phyloP scores from a whole-genome alignment of 192 early-diverging fungal genomes.

The Spinellus fusiger region DNA sequence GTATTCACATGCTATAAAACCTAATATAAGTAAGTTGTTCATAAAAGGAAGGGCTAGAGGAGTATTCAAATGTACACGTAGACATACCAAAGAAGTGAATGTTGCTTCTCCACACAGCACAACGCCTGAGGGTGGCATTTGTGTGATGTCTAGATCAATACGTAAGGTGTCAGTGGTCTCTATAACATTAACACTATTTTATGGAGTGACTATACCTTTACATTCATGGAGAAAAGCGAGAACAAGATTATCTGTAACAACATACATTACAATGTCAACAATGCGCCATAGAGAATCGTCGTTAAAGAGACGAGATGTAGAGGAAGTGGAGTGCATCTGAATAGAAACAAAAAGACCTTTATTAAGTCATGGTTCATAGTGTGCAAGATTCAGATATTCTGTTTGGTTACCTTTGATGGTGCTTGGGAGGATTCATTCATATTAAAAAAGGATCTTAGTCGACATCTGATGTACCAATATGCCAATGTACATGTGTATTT shows the following conservation, averaged over 20 bases:
- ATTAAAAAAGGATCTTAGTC: no score
- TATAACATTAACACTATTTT: constrained; percentile 1
- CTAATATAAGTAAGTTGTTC: no score
- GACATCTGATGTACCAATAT: no score
- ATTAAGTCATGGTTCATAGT: no score
- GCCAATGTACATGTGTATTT: no score
- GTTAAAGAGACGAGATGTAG: background rate
- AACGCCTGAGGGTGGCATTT: background rate
- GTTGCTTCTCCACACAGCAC: background rate
- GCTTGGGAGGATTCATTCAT: no score
- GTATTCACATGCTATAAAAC: no score
- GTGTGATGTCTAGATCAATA: background rate
- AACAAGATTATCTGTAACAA: constrained; percentile 18
- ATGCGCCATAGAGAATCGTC: constrained; percentile 9
- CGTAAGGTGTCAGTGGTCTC: background rate
- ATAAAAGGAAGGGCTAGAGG: no score
- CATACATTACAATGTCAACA: constrained; percentile 31
- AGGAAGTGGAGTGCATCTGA: background rate
- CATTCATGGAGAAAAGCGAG: constrained; percentile 22
- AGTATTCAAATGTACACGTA: no score
- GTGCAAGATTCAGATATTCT: no score
- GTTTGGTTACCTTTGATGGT: no score
- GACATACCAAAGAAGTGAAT: background rate
- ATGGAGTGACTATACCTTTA: constrained; percentile 8
- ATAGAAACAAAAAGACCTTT: background rate